phyloP scores from a whole-genome alignment of 2,329 filamentous ascomycete genomes.

The Cladosporium sp. region DNA sequence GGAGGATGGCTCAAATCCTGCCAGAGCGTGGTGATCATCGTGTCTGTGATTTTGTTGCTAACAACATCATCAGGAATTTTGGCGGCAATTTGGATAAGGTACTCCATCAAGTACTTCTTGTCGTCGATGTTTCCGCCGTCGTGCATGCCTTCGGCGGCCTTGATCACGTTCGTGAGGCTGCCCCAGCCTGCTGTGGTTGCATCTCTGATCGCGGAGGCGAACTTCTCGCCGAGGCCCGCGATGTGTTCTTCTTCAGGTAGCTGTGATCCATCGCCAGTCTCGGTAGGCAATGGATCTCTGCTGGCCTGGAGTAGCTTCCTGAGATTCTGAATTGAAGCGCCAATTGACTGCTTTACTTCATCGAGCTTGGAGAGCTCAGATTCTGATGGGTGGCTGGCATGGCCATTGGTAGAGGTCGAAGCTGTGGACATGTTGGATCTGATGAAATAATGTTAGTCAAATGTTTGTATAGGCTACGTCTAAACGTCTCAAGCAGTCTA shows the following conservation, averaged over 20 bases:
- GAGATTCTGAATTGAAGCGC: slow-evolving; percentile 30
- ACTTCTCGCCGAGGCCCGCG: slow-evolving; percentile 22
- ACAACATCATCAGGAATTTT: slow-evolving; percentile 44
- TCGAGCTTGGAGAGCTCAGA: slow-evolving; percentile 30
- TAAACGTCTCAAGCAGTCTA: background rate
- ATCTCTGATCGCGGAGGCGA: slow-evolving; percentile 21
- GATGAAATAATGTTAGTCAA: background rate
- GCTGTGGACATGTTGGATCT: slow-evolving; percentile 9
- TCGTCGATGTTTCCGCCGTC: slow-evolving; percentile 59
- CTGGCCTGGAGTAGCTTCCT: slow-evolving; percentile 34
- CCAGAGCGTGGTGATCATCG: slow-evolving; percentile 50
- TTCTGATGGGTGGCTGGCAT: slow-evolving; percentile 17
- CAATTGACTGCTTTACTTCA: slow-evolving; percentile 24
- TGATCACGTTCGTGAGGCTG: slow-evolving; percentile 1
- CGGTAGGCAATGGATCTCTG: slow-evolving; percentile 36
- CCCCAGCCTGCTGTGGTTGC: slow-evolving; percentile 19
- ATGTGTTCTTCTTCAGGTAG: slow-evolving; percentile 33
- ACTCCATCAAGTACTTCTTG: slow-evolving; percentile 62
- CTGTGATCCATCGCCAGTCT: slow-evolving; percentile 48
- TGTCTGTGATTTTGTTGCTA: slow-evolving; percentile 43
- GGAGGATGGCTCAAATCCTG: slow-evolving; percentile 52
- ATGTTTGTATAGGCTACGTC: background rate
- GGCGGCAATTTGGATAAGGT: slow-evolving; percentile 50
- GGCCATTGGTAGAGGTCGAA: background rate
- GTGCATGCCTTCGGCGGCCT: slow-evolving; percentile 35